Evolutionary conservation across 495 filamentous ascomycete genomes (phyloP).

Genomic region (Mycothermus thermophilus): DNA sequence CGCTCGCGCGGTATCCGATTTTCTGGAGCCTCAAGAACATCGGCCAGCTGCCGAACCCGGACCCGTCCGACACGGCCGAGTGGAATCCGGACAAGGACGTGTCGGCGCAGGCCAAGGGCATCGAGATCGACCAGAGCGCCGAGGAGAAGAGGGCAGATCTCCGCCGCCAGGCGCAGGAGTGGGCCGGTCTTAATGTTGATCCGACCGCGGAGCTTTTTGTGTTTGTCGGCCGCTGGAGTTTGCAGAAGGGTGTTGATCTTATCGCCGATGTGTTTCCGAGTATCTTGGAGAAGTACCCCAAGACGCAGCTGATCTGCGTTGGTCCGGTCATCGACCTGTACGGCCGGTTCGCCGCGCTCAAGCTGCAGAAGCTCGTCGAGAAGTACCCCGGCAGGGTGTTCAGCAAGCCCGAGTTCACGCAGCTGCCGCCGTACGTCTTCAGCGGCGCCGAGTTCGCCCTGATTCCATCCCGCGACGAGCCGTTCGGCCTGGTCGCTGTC

Average conservation of each 20-base stretch:
- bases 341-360: constrained; percentile 63
- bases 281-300: constrained; percentile 52
- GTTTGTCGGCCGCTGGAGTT: constrained; percentile 67
- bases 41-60: constrained; percentile 59
- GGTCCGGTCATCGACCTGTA: constrained; percentile 69
- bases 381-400: constrained; percentile 63
- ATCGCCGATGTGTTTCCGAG: constrained; percentile 66
- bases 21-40: constrained; percentile 64
- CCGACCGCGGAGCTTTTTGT: constrained; percentile 60
- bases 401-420: constrained; percentile 65
- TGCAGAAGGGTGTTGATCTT: constrained; percentile 66
- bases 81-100: constrained; percentile 41
- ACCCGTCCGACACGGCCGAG: constrained; percentile 58
- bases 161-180: constrained; percentile 59
- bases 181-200: constrained; percentile 54
- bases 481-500: constrained; percentile 69
- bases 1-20: constrained; percentile 62
- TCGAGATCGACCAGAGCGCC: constrained; percentile 42
- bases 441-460: constrained; percentile 67
- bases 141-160: constrained; percentile 45
- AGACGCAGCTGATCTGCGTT: constrained; percentile 55
- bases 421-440: constrained; percentile 61
- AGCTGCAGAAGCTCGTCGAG: constrained; percentile 58
- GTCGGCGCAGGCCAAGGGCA: constrained; percentile 33
- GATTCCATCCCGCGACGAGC: constrained; percentile 68